A percentile compares a stretch with the other conserved stretches of the same genome.
Evolutionary conservation across 371 early-diverging fungal genomes (phyloP).

Genomic region (Chytridiales sp.): DNA sequence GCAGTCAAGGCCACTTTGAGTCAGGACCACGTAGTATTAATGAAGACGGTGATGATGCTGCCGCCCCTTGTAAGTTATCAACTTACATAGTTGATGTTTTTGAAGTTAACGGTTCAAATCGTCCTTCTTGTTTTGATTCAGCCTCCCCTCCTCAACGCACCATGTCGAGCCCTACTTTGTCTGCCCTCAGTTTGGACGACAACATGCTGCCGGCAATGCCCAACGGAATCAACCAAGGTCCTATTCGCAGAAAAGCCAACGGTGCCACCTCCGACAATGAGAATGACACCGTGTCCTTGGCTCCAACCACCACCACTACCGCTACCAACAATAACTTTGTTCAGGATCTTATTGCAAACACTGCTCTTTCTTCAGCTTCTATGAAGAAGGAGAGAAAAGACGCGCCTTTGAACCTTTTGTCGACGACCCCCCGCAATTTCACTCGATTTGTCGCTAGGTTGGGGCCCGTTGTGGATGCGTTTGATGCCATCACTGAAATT

Average conservation of each 20-base stretch:
- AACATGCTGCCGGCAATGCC: background rate
- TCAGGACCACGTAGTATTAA: background rate
- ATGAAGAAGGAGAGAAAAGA: constrained; percentile 27
- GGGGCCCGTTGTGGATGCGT: constrained; percentile 37
- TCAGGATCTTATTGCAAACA: constrained; percentile 32
- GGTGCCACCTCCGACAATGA: background rate
- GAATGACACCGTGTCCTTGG: constrained; percentile 7
- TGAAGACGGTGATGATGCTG: constrained; percentile 12
- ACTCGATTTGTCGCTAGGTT: constrained; percentile 40
- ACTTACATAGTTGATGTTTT: background rate
- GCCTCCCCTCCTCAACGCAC: background rate
- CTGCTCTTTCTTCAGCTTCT: constrained; percentile 25
- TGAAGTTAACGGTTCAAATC: background rate
- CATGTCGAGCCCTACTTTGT: constrained; percentile 5
- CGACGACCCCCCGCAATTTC: constrained; percentile 45
- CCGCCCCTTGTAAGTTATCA: background rate
- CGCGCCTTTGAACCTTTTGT: constrained; percentile 37
- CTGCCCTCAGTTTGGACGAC: background rate
- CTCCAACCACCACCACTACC: constrained; percentile 17
- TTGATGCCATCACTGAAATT: constrained; percentile 39
- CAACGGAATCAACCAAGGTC: too few relatives aligned
- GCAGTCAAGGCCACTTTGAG: constrained; percentile 14
- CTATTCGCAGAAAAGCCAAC: too few relatives aligned
- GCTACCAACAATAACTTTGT: constrained; percentile 11
- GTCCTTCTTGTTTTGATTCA: background rate